Conservation (phyloP, 169 alveolate genomes). For the Cryptosporidium parvum region DNA sequence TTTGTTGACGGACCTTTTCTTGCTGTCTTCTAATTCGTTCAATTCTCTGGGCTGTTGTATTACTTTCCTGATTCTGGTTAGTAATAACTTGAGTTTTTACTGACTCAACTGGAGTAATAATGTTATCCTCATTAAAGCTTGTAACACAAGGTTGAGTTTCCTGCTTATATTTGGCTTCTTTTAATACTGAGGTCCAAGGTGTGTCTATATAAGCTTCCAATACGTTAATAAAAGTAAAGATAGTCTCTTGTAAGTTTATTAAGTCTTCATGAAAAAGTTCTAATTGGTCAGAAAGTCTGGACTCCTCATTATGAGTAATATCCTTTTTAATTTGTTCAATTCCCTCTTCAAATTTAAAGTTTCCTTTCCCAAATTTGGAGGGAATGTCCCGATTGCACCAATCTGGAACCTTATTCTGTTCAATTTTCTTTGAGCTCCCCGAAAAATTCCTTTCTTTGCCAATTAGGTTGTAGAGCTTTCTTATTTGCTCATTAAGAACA, state of each 20-base stretch:
- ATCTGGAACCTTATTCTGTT: conserved; percentile 31
- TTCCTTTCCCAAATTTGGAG: conserved; percentile 44
- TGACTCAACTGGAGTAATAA: neutral
- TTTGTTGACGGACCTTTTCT: conserved; percentile 68
- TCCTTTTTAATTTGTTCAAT: conserved; percentile 19
- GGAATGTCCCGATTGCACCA: conserved; percentile 74
- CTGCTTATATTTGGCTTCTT: neutral
- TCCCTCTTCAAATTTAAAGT: neutral
- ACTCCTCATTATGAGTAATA: conserved; percentile 2
- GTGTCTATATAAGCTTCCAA: conserved; percentile 65
- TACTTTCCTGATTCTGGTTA: neutral
- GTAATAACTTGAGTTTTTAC: neutral
- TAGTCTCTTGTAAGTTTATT: conserved; percentile 40
- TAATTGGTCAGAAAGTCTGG: conserved; percentile 10
- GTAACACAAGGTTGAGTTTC: conserved; percentile 30
- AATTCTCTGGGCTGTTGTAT: conserved; percentile 68
- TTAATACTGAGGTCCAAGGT: conserved; percentile 47
- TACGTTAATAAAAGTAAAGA: conserved; percentile 50
- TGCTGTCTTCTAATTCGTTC: conserved; percentile 66
- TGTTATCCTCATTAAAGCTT: neutral
- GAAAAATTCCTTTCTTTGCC: neutral
- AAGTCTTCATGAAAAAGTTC: conserved; percentile 28
- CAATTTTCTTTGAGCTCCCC: neutral
- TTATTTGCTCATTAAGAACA: conserved; percentile 37
- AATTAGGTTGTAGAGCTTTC: neutral